Percentiles rank a stretch among this genome's conserved stretches.
Conservation (phyloP, 306 rosid genomes). For the Pterocarpus macrocarpus region DNA sequence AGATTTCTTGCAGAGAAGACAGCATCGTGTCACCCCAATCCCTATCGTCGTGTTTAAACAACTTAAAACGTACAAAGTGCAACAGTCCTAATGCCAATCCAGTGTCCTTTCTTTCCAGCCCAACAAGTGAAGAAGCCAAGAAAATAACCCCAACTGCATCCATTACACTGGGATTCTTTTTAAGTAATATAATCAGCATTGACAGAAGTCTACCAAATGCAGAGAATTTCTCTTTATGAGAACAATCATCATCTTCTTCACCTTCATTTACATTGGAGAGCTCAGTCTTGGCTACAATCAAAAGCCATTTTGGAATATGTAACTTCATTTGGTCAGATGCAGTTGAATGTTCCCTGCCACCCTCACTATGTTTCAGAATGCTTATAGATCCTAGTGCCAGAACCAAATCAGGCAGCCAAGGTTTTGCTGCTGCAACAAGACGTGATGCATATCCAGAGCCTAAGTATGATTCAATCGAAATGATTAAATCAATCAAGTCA, state of each 20-base stretch:
- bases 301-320: conserved; percentile 71
- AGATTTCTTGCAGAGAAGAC: conserved; percentile 71
- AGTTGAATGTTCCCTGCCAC: conserved; percentile 44
- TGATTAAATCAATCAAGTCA: conserved; percentile 71
- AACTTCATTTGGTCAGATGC: conserved; percentile 56
- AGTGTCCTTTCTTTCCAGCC: conserved; percentile 67
- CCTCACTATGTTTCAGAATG: conserved; percentile 49
- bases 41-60: conserved; percentile 61
- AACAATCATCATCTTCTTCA: conserved; percentile 57
- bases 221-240: conserved; percentile 51
- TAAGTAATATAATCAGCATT: conserved; percentile 57
- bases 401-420: conserved; percentile 91
- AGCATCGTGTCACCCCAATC: conserved; percentile 82
- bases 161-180: conserved; percentile 60
- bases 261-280: conserved; percentile 51
- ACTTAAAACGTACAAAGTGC: conserved; percentile 70
- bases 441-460: conserved; percentile 73
- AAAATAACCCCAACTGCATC: conserved; percentile 74
- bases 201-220: conserved; percentile 66
- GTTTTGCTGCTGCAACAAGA: conserved; percentile 70
- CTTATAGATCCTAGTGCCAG: conserved; percentile 72
- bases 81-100: conserved; percentile 71
- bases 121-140: conserved; percentile 66
- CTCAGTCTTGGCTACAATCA: conserved; percentile 66
- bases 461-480: conserved; percentile 63